Evolutionary conservation across 23 red algal genomes (phyloP).

Genomic region (Agarophyton chilense): DNA sequence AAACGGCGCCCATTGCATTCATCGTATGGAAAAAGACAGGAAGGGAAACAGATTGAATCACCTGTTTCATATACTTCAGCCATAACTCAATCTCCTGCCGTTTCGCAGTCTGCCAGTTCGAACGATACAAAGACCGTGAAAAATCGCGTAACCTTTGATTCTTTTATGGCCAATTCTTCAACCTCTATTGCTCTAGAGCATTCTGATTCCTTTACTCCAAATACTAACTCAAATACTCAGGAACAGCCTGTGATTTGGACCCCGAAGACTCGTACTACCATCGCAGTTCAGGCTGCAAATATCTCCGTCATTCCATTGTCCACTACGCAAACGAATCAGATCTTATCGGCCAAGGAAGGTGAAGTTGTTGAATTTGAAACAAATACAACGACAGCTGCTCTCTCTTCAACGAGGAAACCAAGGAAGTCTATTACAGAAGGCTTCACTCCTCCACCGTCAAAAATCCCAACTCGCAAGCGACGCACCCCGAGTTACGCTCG

Average conservation of each 20-base stretch:
- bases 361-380: background rate
- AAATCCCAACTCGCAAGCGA: slow-evolving; percentile 7
- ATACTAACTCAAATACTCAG: too few relatives aligned
- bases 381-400: background rate
- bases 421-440: background rate
- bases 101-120: slow-evolving; percentile 6
- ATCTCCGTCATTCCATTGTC: background rate
- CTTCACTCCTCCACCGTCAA: background rate
- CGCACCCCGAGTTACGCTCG: slow-evolving; percentile 22
- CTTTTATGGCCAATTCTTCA: background rate
- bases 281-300: background rate
- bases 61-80: background rate
- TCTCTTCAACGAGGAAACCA: background rate
- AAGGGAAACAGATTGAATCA: background rate
- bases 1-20: background rate
- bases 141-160: background rate
- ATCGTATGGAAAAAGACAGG: background rate
- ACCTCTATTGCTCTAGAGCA: background rate
- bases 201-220: background rate
- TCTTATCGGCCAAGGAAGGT: background rate
- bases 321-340: background rate
- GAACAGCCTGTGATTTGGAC: too few relatives aligned
- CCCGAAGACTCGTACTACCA: background rate
- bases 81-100: background rate
- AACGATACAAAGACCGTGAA: background rate